Evolutionary conservation across 306 rosid species (phyloP).

Genomic region (Cicer yamashitae): DNA sequence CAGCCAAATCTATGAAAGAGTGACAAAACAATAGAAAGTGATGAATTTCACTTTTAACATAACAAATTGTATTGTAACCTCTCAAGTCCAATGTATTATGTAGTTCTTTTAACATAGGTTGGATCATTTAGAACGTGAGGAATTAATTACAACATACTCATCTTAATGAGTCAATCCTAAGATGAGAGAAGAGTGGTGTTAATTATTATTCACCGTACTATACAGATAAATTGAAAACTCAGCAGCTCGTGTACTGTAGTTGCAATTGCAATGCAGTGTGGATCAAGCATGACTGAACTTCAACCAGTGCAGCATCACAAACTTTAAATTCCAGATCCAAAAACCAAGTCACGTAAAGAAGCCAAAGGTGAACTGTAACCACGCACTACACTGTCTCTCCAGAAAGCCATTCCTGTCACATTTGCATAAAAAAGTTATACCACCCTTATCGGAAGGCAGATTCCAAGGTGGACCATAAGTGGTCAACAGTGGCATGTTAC

Average conservation of each 20-base stretch:
- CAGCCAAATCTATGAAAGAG: neutral
- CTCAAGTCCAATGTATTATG: neutral
- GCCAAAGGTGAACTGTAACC: constrained; percentile 55
- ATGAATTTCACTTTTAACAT: constrained; percentile 17
- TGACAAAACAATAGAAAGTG: constrained; percentile 11
- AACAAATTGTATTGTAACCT: constrained; percentile 25
- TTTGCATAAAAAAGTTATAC: constrained; percentile 10
- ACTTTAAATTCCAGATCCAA: constrained; percentile 42
- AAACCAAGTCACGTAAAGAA: constrained; percentile 52
- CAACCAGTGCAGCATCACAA: constrained; percentile 26
- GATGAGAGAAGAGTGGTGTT: constrained; percentile 11
- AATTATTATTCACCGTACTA: constrained; percentile 21
- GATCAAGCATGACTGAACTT: constrained; percentile 14
- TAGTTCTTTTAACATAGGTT: neutral
- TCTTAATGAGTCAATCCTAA: constrained; percentile 18
- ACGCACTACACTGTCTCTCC: constrained; percentile 57
- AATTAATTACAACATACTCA: constrained; percentile 39
- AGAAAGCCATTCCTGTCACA: constrained; percentile 51
- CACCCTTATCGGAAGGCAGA: neutral
- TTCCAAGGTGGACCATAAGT: no score
- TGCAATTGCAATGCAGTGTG: constrained; percentile 2
- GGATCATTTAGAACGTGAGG: neutral
- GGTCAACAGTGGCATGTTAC: no score
- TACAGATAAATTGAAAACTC: constrained; percentile 5
- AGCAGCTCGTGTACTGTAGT: neutral